phyloP scores from a whole-genome alignment of 441 rosid species.

The Oxalis stricta region DNA sequence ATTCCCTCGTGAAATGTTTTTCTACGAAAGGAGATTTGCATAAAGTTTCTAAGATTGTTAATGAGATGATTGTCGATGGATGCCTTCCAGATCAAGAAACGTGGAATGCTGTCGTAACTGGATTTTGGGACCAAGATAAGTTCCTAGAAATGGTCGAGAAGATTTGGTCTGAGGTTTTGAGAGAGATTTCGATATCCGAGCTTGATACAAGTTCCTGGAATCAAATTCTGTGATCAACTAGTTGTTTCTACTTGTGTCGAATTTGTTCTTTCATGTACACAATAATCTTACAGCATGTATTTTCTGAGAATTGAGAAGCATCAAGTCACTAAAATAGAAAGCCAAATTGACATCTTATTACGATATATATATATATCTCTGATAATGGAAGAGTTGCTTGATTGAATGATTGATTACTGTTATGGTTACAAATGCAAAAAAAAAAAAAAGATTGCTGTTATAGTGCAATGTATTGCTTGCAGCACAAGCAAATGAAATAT shows the following conservation, averaged over 20 bases:
- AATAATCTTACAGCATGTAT: not conserved
- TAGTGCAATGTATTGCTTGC: too few relatives aligned
- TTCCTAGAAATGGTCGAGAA: conserved; percentile 22
- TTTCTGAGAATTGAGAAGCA: not conserved
- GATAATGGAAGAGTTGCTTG: too few relatives aligned
- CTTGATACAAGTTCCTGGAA: conserved; percentile 4
- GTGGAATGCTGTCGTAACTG: conserved; percentile 31
- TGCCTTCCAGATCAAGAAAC: conserved; percentile 35
- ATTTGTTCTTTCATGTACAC: not conserved
- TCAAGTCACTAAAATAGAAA: not conserved
- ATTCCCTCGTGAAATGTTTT: conserved; percentile 34
- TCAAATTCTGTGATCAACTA: conserved; percentile 3
- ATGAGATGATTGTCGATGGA: conserved; percentile 64
- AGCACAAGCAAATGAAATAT: too few relatives aligned
- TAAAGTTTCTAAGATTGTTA: conserved; percentile 39
- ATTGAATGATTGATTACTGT: too few relatives aligned
- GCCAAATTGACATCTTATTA: too few relatives aligned
- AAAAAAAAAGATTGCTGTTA: too few relatives aligned
- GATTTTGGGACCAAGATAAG: conserved; percentile 27
- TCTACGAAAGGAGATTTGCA: conserved; percentile 42
- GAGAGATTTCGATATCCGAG: conserved; percentile 1
- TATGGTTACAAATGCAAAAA: too few relatives aligned
- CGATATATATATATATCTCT: too few relatives aligned
- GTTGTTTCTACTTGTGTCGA: not conserved
- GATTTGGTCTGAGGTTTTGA: conserved; percentile 9